Evolutionary conservation across 768 basidiomycete species (phyloP), one percentile per base, ranked within the genome.

Genomic region (Royoungia palumana): DNA sequence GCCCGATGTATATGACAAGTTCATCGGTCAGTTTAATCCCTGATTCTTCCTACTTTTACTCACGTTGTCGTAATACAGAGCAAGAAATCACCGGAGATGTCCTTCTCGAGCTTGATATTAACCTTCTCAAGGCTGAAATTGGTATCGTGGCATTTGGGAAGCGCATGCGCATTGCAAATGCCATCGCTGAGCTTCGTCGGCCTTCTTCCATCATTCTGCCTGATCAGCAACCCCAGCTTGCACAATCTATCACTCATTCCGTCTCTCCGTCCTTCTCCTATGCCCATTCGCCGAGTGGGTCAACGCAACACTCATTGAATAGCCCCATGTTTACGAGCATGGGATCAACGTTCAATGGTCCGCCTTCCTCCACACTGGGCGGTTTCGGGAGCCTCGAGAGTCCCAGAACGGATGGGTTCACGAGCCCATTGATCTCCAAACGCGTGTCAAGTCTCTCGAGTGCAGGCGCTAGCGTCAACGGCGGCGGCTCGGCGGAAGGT

Each of bases 41-140:
- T n/a, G 13, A 8, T 14, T 16, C 8, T 8, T 42, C 11, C 4
- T 1, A 13, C 19, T 17, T 27, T 36, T 10, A 35, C 17, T 59
- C 9, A 62, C 35, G 2, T 22, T 16, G 7, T 20, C 38, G 3
- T 45, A 17, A 35, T 51, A 35, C 64, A 94, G 95, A 98, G 71
- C 94, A 99, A 82, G 96, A 99, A 72, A 98, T 99, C 46, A 90
- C 94, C 0, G 96, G 96, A 17, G 96, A 99, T 59, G 90, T 98
- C 27, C 80, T 99, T 7, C 82, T 98, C 47, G 95, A 96, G 60
- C 86, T 98, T 51, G 93, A 97, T 54, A 81, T 85, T 46, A 87
- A 86, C 61, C 76, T 96, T 14, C 84, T 99, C 59, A 98, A 98
- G 72, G 76, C 72, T 10, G 94, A 98, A 71, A 86, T 99, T 45